Evolutionary conservation across 2,329 filamentous ascomycete species (phyloP), one percentile per base, ranked within the genome.

Genomic region (Diaporthe vexans): DNA sequence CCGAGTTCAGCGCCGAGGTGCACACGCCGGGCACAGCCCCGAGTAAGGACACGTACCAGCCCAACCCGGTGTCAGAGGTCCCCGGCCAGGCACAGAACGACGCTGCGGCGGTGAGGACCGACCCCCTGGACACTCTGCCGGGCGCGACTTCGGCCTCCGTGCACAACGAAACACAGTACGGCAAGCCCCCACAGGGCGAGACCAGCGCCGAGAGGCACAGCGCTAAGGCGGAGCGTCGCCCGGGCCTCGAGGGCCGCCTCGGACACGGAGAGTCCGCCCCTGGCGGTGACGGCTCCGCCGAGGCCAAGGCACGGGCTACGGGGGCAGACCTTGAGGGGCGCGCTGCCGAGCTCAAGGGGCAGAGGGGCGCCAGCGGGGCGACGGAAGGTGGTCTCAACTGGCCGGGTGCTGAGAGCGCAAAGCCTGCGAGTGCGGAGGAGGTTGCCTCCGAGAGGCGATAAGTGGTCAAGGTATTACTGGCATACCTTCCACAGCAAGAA

Each of bases 21-120:
- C 83, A 91, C 48, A 87, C 91, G 0, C 83, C 92, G 0, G 93
- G 93, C 74, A 89, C 90, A 4, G 93, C 93, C 0, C 93, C 93
- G 3, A 75, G 75, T 19, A 80, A 85, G 69, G 67, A 81, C 71
- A 84, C 82, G 13, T 86, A 83, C 79, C 77, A 81, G 54, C 86
- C 87, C 15, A 82, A 85, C 65, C 78, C 84, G 1, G 75, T 79
- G 21, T 75, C 76, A 43, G 83, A 85, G 56, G 74, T 80, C 21
- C 81, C 85, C 13, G 82, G 82, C 9, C 83, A 85, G 72, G 81
- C 82, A 19, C 75, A 78, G 54, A 81, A 83, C 71, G 76, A 78
- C 7, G 76, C 80, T 35, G 77, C 79, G 33, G 74, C 78, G 37
- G 58, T 52, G 17, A 65, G 46, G 6, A 81, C 82, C 7, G 78